phyloP scores from a whole-genome alignment of 108 stramenopile genomes.

The Nitzschia sp. region DNA sequence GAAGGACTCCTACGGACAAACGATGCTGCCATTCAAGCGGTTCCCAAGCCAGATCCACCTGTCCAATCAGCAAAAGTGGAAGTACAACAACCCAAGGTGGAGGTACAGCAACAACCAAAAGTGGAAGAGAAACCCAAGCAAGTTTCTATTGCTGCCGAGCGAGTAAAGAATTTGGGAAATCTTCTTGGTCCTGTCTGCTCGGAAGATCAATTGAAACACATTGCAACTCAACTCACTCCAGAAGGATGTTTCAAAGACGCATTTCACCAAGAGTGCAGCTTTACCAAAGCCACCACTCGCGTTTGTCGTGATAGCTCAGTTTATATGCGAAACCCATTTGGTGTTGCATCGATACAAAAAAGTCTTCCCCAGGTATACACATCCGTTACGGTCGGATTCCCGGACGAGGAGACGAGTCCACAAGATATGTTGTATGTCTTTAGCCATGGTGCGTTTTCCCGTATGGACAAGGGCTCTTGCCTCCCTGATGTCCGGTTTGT shows the following conservation, averaged over 20 bases:
- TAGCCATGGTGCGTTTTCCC: constrained; percentile 1
- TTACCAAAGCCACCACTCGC: constrained; percentile 21
- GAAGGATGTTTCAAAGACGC: constrained; percentile 5
- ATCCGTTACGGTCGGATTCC: constrained; percentile 2
- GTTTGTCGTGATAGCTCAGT: constrained; percentile 4
- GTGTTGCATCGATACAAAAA: not conserved
- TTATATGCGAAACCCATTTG: constrained; percentile 4
- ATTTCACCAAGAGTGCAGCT: constrained; percentile 17
- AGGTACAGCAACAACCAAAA: not conserved
- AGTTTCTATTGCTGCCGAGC: not conserved
- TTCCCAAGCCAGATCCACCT: not conserved
- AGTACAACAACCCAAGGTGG: not conserved
- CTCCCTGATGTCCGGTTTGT: not conserved
- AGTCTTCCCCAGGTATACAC: not conserved
- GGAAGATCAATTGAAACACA: not conserved
- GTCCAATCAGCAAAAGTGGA: not conserved
- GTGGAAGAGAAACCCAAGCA: not conserved
- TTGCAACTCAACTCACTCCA: constrained; percentile 10
- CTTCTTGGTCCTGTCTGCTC: constrained; percentile 5
- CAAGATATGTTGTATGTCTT: constrained; percentile 13
- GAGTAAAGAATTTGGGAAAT: not conserved
- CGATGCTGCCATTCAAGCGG: not conserved
- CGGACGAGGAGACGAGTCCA: not conserved
- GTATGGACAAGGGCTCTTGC: not conserved
- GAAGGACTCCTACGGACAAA: not conserved